phyloP scores from a whole-genome alignment of 352 stramenopile genomes.

The Globisporangium apiculatum region DNA sequence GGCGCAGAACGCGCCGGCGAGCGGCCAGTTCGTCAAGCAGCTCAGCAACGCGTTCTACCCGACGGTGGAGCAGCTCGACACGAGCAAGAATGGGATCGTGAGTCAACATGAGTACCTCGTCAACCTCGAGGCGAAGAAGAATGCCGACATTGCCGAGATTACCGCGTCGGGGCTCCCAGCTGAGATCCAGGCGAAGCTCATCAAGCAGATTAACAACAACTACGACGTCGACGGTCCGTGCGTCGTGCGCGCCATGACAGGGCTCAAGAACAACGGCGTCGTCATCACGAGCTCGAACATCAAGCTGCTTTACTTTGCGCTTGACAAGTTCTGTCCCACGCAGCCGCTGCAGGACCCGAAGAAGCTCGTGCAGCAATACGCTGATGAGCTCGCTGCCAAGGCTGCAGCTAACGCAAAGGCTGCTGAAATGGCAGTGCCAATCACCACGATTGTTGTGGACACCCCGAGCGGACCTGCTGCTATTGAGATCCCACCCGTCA shows the following conservation, averaged over 20 bases:
- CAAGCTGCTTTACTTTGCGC: conserved; percentile 14
- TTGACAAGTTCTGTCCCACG: conserved; percentile 21
- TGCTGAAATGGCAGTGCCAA: not conserved
- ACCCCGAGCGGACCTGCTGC: conserved; percentile 1
- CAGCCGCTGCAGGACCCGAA: conserved; percentile 15
- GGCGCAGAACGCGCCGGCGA: conserved; percentile 12
- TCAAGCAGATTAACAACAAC: conserved; percentile 31
- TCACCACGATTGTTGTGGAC: not conserved
- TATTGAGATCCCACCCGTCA: not conserved
- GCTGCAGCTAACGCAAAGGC: not conserved
- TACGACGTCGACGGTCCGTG: conserved; percentile 26
- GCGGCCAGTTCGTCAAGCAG: conserved; percentile 24
- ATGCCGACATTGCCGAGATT: conserved; percentile 21
- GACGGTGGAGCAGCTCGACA: conserved; percentile 27
- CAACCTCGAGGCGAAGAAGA: conserved; percentile 19
- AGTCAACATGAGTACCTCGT: conserved; percentile 29
- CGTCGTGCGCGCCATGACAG: conserved; percentile 29
- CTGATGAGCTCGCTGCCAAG: not conserved
- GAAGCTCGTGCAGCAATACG: conserved; percentile 25
- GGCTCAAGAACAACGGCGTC: conserved; percentile 9
- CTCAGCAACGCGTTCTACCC: conserved; percentile 37
- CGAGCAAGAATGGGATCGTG: conserved; percentile 24
- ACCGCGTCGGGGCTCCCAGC: conserved; percentile 20
- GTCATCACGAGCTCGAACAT: conserved; percentile 13
- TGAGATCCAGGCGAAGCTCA: conserved; percentile 28